Base-by-base conservation (phyloP, 345 rosid genomes). In the Melastoma malabathricum region DNA sequence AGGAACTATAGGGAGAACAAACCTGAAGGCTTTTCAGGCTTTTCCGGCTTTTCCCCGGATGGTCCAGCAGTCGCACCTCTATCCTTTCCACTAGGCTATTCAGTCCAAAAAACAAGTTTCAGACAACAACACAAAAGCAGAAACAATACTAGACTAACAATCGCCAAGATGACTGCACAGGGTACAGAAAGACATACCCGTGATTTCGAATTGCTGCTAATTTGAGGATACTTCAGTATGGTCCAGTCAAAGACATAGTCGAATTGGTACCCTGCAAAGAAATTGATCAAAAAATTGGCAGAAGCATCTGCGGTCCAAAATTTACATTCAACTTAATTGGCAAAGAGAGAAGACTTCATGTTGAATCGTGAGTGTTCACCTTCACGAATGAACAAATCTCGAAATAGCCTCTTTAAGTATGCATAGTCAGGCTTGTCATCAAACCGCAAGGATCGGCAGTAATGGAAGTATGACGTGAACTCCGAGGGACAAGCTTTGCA, bases 391-490 rank as follows among this genome's bases (percentile, higher is more conserved):
- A 34, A 34, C 48, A 86, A 73, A 47, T 89, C 88, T 17, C 88
- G 70, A 61, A 89, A 89, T 43, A 89, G 81, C 58, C 94, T 77
- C 72, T 79, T 81, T 75, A 89, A 76, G 61, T 83, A 89, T 52
- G 90, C 73, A 73, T 85, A 89, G 65, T 89, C 97, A 15, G 97
- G 95, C 71, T 81, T 83, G 71, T 85, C 95, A 55, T 89, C 97
- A 74, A 89, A 89, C 51, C 83, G 76, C 74, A 89, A 68, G n/a
- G 97, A 73, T 43, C 97, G 95, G 54, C 95, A 89, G 58, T 82
- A 89, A 59, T 89, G 93, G 65, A 89, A 89, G 69, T 85, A 89
- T 14, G 97, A 85, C 52, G 81, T 83, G 67, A 85, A 85, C 68
- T 89, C 89, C 25, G 97, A 78, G 38, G 93, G 84, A 66, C 75